Conservation (phyloP, 164 flowering plant species). For the Aristolochia californica region DNA sequence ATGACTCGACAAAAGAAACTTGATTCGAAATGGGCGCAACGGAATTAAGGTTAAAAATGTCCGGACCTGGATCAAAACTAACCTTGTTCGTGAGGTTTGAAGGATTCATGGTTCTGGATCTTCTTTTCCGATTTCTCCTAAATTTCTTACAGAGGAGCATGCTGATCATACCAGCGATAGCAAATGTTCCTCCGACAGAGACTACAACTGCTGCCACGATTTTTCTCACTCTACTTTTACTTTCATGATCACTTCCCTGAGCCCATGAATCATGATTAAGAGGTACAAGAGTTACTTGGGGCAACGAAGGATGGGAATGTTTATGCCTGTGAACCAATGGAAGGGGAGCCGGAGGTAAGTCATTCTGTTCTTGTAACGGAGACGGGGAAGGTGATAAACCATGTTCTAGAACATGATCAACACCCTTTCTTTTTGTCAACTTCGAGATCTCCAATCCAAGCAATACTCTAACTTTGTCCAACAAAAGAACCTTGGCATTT, state of each 20-base stretch:
- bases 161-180: slow-evolving; percentile 30
- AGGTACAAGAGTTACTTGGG: slow-evolving; percentile 8
- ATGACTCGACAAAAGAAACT: slow-evolving; percentile 17
- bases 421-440: slow-evolving; percentile 7
- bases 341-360: slow-evolving; percentile 34
- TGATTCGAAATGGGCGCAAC: slow-evolving; percentile 33
- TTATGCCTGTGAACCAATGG: slow-evolving; percentile 19
- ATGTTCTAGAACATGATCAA: slow-evolving; percentile 3
- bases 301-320: slow-evolving; percentile 21
- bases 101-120: slow-evolving; percentile 28
- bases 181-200: slow-evolving; percentile 34
- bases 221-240: slow-evolving; percentile 15
- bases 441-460: slow-evolving; percentile 41
- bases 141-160: slow-evolving; percentile 31
- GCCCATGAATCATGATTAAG: slow-evolving; percentile 8
- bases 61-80: slow-evolving; percentile 52
- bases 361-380: too few relatives aligned
- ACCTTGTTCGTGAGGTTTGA: slow-evolving; percentile 36
- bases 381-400: slow-evolving; percentile 42
- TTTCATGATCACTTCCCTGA: slow-evolving; percentile 10
- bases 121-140: slow-evolving; percentile 19
- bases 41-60: slow-evolving; percentile 41
- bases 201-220: slow-evolving; percentile 36
- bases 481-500: slow-evolving; percentile 14
- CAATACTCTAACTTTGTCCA: slow-evolving; percentile 51